Conservation (phyloP, 345 rosid species). For the Mercurialis annua region DNA sequence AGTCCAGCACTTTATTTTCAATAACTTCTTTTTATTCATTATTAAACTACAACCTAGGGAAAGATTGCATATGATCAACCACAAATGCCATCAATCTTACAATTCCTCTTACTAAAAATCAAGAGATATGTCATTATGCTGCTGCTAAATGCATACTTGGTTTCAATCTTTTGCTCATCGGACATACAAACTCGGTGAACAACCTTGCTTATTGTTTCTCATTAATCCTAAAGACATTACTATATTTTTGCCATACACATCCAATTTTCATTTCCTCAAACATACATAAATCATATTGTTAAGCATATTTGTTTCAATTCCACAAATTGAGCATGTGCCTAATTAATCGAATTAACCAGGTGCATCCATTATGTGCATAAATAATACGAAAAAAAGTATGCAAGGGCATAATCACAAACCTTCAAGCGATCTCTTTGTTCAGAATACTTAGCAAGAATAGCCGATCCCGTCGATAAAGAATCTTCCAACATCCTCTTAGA, state of each 20-base stretch:
- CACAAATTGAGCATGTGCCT: neutral
- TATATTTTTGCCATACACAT: no score
- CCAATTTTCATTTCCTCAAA: no score
- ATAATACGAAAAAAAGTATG: neutral
- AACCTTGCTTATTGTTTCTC: no score
- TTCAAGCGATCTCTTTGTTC: conserved; percentile 90
- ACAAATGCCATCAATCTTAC: neutral
- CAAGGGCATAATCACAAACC: conserved; percentile 28
- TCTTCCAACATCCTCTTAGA: conserved; percentile 85
- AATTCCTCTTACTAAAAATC: neutral
- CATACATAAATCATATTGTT: no score
- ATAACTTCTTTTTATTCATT: neutral
- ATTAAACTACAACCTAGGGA: neutral
- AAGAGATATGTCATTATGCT: neutral
- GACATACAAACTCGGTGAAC: no score
- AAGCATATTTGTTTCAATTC: no score
- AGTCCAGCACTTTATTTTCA: neutral
- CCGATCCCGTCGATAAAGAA: conserved; percentile 70
- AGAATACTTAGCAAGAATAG: conserved; percentile 77
- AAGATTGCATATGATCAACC: neutral
- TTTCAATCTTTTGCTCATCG: neutral
- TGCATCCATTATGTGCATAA: neutral
- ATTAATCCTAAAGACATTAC: no score
- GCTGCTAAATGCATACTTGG: neutral
- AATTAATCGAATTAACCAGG: neutral